These are phyloP conservation scores for Kodamaea lidongshanica DNA, from an alignment of 805 yeast species.

Conservation along the genomic window DNA sequence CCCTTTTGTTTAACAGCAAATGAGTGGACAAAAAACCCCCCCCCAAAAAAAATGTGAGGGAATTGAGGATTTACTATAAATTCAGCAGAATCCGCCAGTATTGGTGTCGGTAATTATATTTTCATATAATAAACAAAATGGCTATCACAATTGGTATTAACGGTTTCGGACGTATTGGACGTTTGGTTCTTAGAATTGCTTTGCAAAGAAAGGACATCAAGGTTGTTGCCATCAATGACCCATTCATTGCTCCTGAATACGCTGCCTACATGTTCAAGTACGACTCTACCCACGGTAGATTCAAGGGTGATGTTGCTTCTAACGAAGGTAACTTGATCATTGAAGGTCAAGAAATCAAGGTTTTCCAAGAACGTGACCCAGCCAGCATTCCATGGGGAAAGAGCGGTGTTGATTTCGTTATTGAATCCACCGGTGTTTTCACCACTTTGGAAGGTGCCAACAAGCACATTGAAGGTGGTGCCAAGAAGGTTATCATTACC, in stretches of 20 bases:
- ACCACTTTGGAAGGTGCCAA: slow-evolving; percentile 30
- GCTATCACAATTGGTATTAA: slow-evolving; percentile 28
- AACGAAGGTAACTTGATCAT: slow-evolving; percentile 21
- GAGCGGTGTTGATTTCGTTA: slow-evolving; percentile 26
- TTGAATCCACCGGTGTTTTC: slow-evolving; percentile 33
- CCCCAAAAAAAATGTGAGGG: too few relatives aligned
- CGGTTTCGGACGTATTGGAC: slow-evolving; percentile 34
- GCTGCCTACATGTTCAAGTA: slow-evolving; percentile 34
- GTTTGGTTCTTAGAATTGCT: slow-evolving; percentile 31
- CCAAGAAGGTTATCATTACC: slow-evolving; percentile 30
- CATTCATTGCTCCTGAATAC: slow-evolving; percentile 30
- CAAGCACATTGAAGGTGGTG: slow-evolving; percentile 33
- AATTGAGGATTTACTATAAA: too few relatives aligned
- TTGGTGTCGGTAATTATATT: too few relatives aligned
- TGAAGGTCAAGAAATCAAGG: slow-evolving; percentile 24
- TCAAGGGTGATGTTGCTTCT: slow-evolving; percentile 23
- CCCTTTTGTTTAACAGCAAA: too few relatives aligned
- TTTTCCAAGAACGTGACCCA: slow-evolving; percentile 31
- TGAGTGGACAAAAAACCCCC: too few relatives aligned
- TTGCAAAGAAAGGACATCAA: slow-evolving; percentile 26
- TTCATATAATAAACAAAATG: slow-evolving; percentile 12
- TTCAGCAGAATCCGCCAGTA: too few relatives aligned
- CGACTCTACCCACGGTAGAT: slow-evolving; percentile 32
- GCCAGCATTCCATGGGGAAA: slow-evolving; percentile 31
- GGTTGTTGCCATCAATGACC: slow-evolving; percentile 30